Conservation (phyloP, 345 rosid genomes). For the Anastatica hierochuntica region DNA sequence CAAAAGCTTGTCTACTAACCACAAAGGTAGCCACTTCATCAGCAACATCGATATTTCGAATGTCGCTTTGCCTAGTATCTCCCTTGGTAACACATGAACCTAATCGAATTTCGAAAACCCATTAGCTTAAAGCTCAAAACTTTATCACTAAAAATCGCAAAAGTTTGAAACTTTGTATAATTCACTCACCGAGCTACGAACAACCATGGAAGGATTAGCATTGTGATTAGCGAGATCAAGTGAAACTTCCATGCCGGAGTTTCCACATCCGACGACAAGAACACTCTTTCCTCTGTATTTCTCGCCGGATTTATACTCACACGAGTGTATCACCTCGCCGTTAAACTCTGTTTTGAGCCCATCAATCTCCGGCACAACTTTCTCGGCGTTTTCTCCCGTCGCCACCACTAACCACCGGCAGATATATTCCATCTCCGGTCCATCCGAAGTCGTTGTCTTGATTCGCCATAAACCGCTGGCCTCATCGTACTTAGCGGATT, state of each 20-base stretch:
- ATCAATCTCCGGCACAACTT: constrained; percentile 54
- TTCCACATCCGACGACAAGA: constrained; percentile 88
- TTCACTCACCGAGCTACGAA: constrained; percentile 71
- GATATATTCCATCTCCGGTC: constrained; percentile 46
- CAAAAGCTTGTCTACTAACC: constrained; percentile 63
- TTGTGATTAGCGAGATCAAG: constrained; percentile 75
- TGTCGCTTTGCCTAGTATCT: constrained; percentile 45
- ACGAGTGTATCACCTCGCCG: constrained; percentile 59
- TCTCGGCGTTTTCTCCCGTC: constrained; percentile 88
- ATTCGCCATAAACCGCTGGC: constrained; percentile 78
- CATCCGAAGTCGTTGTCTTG: constrained; percentile 31
- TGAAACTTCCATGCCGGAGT: constrained; percentile 94
- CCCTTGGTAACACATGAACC: constrained; percentile 63
- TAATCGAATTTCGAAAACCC: constrained; percentile 23
- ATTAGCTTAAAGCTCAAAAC: neutral
- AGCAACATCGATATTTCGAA: constrained; percentile 45
- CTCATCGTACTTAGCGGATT: constrained; percentile 66
- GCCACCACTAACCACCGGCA: constrained; percentile 95
- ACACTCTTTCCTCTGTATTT: constrained; percentile 54
- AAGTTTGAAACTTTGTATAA: neutral
- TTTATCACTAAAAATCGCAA: neutral
- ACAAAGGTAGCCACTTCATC: constrained; percentile 66
- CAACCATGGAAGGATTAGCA: constrained; percentile 68
- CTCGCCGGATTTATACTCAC: constrained; percentile 72
- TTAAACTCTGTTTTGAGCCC: constrained; percentile 52